Base-by-base conservation (phyloP, 2,329 filamentous ascomycete genomes). In the Saccharata proteae region DNA sequence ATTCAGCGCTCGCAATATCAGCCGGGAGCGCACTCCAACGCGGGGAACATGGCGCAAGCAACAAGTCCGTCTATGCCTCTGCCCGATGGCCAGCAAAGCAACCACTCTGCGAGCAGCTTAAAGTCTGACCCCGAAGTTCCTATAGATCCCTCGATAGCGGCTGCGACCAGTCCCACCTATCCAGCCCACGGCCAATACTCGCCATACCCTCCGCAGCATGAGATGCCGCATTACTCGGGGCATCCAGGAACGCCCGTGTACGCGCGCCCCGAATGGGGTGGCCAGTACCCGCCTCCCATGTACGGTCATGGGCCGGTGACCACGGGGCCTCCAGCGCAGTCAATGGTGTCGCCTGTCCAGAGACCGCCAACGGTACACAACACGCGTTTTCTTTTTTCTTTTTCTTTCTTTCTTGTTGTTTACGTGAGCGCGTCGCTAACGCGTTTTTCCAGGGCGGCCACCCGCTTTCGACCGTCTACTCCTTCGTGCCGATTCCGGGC, bases 111-210 rank as follows among this genome's bases (percentile, higher is more conserved):
- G 59, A 51, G 55, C 46, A 69, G 74, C 70, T 71, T 78, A 65
- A 86, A 84, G 64, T 92, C 86, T 93, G 82, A 93, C 84, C 74
- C 72, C 74, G 79, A 84, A 77, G 76, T 92, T 69, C 84, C 84
- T 79, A 86, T 93, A 94, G 88, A 94, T 92, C 85, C 86, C 53
- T 92, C 85, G 59, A 93, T 94, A 58, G 81, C 85, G 60, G 80
- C 85, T 58, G 78, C 82, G 50, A 81, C 84, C 54, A 93, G 84
- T 69, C 86, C 88, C 38, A 86, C 83, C 49, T 94, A 93, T 57
- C 73, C 82, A 47, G 80, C 84, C 42, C 72, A 75, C 42, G 65
- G 69, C 40, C 77, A 80, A 55, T 92, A 93, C 59, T 88, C 85
- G 46, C 83, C 86, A 20, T 94, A 94, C 61, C 75, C 75, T 36